These are phyloP conservation scores for Leishmania aethiopica DNA, from an alignment of 208 protist species.

Conservation along the genomic window DNA sequence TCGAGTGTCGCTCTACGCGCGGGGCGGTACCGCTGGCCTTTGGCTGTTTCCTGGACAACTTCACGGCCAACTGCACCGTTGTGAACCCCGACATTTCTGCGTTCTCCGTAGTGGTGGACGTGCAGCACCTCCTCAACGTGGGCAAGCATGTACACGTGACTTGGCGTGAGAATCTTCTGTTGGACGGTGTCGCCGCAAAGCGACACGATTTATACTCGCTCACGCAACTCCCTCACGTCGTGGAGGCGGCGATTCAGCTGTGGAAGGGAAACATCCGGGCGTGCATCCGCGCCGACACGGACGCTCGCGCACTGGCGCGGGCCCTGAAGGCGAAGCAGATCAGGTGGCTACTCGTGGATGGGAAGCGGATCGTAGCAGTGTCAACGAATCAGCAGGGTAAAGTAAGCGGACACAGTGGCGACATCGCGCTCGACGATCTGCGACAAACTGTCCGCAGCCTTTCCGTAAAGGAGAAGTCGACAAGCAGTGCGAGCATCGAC, in stretches of 20 bases:
- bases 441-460: conserved; percentile 38
- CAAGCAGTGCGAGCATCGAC: not conserved
- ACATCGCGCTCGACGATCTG: conserved; percentile 43
- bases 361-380: conserved; percentile 38
- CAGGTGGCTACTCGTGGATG: conserved; percentile 51
- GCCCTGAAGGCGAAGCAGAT: conserved; percentile 52
- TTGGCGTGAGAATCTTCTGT: conserved; percentile 35
- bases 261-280: conserved; percentile 74
- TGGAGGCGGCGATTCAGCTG: conserved; percentile 58
- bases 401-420: conserved; percentile 11
- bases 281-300: conserved; percentile 51
- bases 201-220: conserved; percentile 58
- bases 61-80: conserved; percentile 45
- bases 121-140: conserved; percentile 39
- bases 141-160: conserved; percentile 50
- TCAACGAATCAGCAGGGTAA: conserved; percentile 47
- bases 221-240: conserved; percentile 32
- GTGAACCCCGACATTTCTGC: conserved; percentile 41
- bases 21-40: conserved; percentile 55
- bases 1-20: conserved; percentile 41
- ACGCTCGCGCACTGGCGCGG: conserved; percentile 40
- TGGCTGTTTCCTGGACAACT: conserved; percentile 72
- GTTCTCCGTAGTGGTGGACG: conserved; percentile 62
- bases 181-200: conserved; percentile 62
- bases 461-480: conserved; percentile 23